Base-by-base conservation (phyloP, 2,329 filamentous ascomycete species). In the Lanzia echinophila region DNA sequence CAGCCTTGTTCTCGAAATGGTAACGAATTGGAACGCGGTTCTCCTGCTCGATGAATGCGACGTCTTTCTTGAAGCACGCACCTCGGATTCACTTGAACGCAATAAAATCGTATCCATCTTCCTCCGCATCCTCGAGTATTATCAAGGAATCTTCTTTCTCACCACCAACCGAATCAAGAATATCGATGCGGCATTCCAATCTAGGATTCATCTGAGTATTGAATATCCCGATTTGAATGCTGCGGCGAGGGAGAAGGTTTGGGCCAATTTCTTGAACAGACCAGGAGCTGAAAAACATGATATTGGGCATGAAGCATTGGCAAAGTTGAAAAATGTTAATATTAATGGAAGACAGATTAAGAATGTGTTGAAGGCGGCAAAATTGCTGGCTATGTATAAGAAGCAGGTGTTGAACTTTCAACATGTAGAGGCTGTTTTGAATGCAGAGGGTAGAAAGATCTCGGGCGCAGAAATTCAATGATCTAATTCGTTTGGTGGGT, bases 41-140 rank as follows among this genome's bases (percentile, higher is more conserved):
- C 74, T 95, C 0, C 79, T 95, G 2, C 80, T 95, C 1, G 90
- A 95, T 63, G 90, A 95, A 71, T 88, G 86, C 1, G 87, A 91
- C 62, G 85, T 90, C 3, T 90, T 91, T 71, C 73, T 95, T 8
- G 88, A 94, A 73, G 86, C 88, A 69, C 83, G 90, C 1, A 86
- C 88, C 48, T 83, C 89, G 63, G 84, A 88, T 60, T 88, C 95
- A 62, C 85, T 95, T 48, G 85, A 90, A 65, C 84, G 89, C 55
- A 95, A 95, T 62, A 86, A 86, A 0, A 80, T 94, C 1, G 90
- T 95, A 50, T 88, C 84, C 68, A 22, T 66, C 2, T 70, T 70
- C 47, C 56, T 70, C 1, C 60, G 66, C 1, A 62, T 63, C 1
- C 58, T 70, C 5, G 68, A 70, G 36, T 70, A 66, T 53, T 71